phyloP scores from a whole-genome alignment of 2,329 filamentous ascomycete species.

The Fusarium floridanum region DNA sequence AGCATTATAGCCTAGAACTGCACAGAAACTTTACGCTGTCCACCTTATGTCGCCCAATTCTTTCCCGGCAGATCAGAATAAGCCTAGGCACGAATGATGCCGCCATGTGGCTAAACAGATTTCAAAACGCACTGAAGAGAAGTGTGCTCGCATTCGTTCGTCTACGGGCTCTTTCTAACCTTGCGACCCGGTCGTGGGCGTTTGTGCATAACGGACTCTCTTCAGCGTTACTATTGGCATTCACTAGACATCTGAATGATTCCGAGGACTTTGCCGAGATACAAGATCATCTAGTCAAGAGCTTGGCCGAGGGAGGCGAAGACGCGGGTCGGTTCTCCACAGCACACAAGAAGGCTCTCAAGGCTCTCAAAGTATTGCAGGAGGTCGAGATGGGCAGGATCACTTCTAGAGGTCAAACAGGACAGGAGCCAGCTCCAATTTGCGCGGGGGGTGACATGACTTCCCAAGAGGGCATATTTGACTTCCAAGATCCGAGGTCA shows the following conservation, averaged over 20 bases:
- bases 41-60: slow-evolving; percentile 25
- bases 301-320: slow-evolving; percentile 11
- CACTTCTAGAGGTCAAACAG: not conserved
- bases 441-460: not conserved
- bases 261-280: slow-evolving; percentile 23
- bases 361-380: slow-evolving; percentile 29
- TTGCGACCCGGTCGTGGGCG: slow-evolving; percentile 37
- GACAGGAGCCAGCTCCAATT: not conserved
- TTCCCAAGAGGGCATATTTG: not conserved
- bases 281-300: slow-evolving; percentile 27
- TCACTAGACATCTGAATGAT: slow-evolving; percentile 18
- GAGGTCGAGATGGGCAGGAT: slow-evolving; percentile 3
- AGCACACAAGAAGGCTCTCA: slow-evolving; percentile 29
- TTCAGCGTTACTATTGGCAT: slow-evolving; percentile 31
- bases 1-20: slow-evolving; percentile 20
- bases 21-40: slow-evolving; percentile 32
- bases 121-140: slow-evolving; percentile 17
- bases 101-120: not conserved
- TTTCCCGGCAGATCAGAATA: slow-evolving; percentile 1
- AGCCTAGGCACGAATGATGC: not conserved
- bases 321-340: slow-evolving; percentile 24
- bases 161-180: slow-evolving; percentile 21
- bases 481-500: slow-evolving; percentile 11
- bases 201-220: slow-evolving; percentile 39
- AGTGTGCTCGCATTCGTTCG: slow-evolving; percentile 27